Evolutionary conservation across 1,284 basidiomycete species (phyloP), one percentile per base, ranked within the genome.

Genomic region (Ustilago cynodontis): DNA sequence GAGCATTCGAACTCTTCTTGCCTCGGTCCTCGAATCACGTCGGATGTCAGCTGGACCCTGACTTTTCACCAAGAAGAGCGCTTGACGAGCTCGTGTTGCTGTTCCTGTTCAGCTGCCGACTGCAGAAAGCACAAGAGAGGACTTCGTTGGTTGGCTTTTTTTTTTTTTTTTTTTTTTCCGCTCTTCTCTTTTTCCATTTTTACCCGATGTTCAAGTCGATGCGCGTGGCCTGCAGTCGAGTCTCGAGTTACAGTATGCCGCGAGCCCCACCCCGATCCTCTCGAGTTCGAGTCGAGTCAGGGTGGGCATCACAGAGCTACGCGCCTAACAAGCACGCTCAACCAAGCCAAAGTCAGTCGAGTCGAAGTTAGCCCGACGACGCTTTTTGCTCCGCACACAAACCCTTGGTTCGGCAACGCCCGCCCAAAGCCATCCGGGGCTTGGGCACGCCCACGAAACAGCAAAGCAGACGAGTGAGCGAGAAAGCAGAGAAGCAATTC

Each of bases 221-320:
- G 16, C 35, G 51, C 33, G 43, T 45, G 16, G 43, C 43, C 43
- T 45, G 43, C 39, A 16, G 14, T n/a, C n/a, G n/a, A n/a, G n/a
- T 18, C 39, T 18, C 39, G n/a, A 41, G 13, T 41, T 41, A 37
- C 28, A 28, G n/a, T 22, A 20, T 33, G 31, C 31, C 31, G 16
- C 22, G 31, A 16, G 41, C 55, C 55, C 45, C 59, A 57, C 41
- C 45, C 45, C 59, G 54, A 61, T 52, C 29, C 43, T 18, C n/a
- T 24, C 26, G 20, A 54, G 45, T 39, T 0, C 24, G 49, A 26
- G 55, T 56, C 60, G 50, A 47, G 37, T 61, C 59, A 45, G 37
- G 26, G 67, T 64, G 68, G 67, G 52, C 67, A 52, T 0, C 14
- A 18, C 31, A 37, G 54, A 39, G 50, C 49, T 51, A 33, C 14